Percentiles rank a stretch among this genome's conserved stretches.
Conservation (phyloP, 2,329 filamentous ascomycete genomes). For the Sporothrix protearum region DNA sequence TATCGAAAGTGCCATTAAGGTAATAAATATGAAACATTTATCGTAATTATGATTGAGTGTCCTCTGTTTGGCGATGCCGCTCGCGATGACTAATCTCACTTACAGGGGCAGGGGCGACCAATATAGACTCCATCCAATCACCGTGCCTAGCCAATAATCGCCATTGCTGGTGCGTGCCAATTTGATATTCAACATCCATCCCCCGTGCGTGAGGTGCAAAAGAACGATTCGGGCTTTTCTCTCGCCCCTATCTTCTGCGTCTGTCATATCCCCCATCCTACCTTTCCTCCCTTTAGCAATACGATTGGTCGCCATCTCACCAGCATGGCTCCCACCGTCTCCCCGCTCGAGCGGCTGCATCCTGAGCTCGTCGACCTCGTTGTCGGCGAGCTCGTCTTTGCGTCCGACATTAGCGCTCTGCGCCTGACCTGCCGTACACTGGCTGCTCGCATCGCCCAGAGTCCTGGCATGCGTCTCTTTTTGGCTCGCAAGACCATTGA, state of each 20-base stretch:
- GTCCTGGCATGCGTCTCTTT: background rate
- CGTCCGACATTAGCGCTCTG: background rate
- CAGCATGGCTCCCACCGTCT: background rate
- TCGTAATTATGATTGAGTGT: background rate
- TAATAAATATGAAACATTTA: background rate
- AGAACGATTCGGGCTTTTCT: background rate
- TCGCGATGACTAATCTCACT: slow-evolving; percentile 11
- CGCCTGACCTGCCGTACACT: slow-evolving; percentile 15
- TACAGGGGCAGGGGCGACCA: background rate
- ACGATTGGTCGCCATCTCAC: background rate
- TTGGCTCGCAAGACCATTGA: slow-evolving; percentile 4
- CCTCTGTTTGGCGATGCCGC: background rate
- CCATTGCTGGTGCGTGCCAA: background rate
- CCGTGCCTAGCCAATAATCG: background rate
- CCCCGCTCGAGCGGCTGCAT: slow-evolving; percentile 11
- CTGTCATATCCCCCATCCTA: too few relatives aligned
- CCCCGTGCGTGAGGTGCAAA: background rate
- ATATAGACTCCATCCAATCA: background rate
- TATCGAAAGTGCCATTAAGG: background rate
- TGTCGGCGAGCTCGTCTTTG: background rate
- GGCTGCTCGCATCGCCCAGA: background rate
- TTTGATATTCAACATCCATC: background rate
- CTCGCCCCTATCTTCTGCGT: background rate
- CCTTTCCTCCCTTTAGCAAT: background rate
- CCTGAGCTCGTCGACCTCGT: slow-evolving; percentile 13